Base-by-base conservation (phyloP, 2,329 filamentous ascomycete species). In the Trichophyton mentagrophytes region DNA sequence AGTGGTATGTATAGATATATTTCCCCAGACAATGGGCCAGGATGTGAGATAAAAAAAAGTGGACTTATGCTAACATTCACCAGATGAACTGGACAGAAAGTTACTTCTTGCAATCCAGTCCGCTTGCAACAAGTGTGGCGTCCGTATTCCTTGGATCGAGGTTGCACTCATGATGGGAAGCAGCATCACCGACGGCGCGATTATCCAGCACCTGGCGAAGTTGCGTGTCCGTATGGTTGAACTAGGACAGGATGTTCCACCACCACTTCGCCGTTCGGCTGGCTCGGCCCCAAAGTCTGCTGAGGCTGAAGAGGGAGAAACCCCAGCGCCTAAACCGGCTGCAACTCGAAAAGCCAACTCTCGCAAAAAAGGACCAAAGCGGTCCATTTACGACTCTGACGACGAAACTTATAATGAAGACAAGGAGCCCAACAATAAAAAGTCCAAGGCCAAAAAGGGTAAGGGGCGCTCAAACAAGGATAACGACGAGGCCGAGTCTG, bases 141-240 rank as follows among this genome's bases (percentile, higher is more conserved):
- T 77, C 17, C 74, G 70, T 60, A 70, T 79, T 20, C 77, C 77
- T 7, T 79, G 76, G 74, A 65, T 66, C 0, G 63, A 72, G 1
- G 69, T 78, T 22, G 76, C 75, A 4, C 57, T 64, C 22, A 63
- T 68, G 1, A 76, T 79, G 72, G 72, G 72, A 4, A 60, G 68
- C 1, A 70, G 69, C n/a, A 74, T 75, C 60, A 72, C 71, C 0
- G 74, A 74, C 56, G 76, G 77, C 1, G 74, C 76, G 1, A 77
- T 79, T 22, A 67, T 74, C 1, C 77, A 79, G 63, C 77, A 79
- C 59, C 67, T 79, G 13, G 69, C 75, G 0, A 79, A 79, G 61
- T 64, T 79, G 2, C 75, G 77, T 7, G 57, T 44, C 17, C 70
- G 71, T 33, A 70, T 77, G 62, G 62, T 69, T 7, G 62, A 65